A percentile compares a stretch with the other conserved stretches of the same genome.
Evolutionary conservation across 352 stramenopile species (phyloP).

Genomic region (Pythium scleroteichum): DNA sequence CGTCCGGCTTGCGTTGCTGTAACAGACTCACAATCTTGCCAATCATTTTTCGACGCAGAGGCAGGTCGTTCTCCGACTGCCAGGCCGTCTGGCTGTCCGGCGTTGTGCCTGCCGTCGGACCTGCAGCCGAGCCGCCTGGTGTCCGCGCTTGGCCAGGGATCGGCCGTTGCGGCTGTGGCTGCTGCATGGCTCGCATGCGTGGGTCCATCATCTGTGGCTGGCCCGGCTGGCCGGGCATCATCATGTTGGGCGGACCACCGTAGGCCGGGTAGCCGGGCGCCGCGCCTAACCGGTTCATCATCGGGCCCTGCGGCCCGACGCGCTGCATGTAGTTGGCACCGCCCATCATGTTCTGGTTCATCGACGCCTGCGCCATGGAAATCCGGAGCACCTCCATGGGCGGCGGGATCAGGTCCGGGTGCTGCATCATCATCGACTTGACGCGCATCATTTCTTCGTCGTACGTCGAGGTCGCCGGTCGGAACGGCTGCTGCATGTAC

Average conservation of each 20-base stretch:
- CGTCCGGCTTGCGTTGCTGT: constrained; percentile 96
- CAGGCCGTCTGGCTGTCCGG: constrained; percentile 66
- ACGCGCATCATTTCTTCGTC: constrained; percentile 87
- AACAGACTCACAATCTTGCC: constrained; percentile 96
- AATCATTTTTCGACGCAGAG: constrained; percentile 88
- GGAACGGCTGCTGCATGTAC: constrained; percentile 75
- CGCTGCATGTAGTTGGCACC: constrained; percentile 69
- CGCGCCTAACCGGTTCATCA: constrained; percentile 52
- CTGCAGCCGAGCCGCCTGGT: constrained; percentile 36
- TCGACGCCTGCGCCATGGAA: constrained; percentile 74
- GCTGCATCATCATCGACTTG: constrained; percentile 89
- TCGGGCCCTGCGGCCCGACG: constrained; percentile 41
- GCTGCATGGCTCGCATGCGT: constrained; percentile 44
- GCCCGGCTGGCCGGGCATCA: constrained; percentile 47
- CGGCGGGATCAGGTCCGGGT: constrained; percentile 82
- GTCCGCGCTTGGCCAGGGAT: constrained; percentile 52
- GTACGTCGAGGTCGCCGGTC: constrained; percentile 66
- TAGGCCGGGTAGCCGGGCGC: constrained; percentile 54
- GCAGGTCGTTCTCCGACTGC: constrained; percentile 88
- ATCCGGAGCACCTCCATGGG: constrained; percentile 87
- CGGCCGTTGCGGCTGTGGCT: constrained; percentile 31
- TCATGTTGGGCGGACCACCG: constrained; percentile 58
- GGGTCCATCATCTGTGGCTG: constrained; percentile 42
- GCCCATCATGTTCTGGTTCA: constrained; percentile 62
- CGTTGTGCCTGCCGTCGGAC: constrained; percentile 14